A percentile compares a stretch with the other conserved stretches of the same genome.
Evolutionary conservation across 495 filamentous ascomycete species (phyloP).

Genomic region (Podospora conica): DNA sequence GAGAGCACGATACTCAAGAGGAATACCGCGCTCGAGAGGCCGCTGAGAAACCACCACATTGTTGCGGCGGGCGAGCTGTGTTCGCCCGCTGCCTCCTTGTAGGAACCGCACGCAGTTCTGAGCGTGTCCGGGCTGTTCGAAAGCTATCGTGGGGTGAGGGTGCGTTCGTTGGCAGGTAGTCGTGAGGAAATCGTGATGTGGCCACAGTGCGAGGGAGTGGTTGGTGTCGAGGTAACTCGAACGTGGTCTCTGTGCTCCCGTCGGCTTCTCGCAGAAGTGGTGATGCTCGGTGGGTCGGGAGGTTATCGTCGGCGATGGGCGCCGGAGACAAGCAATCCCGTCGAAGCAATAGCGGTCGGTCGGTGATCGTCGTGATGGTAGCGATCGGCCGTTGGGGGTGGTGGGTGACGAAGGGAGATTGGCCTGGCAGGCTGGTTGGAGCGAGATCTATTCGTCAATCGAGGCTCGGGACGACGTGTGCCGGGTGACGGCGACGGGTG

Average conservation of each 20-base stretch:
- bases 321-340: neutral
- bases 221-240: neutral
- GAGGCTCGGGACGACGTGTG: neutral
- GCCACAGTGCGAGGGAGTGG: constrained; percentile 3
- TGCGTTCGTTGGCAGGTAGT: neutral
- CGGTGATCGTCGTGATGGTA: neutral
- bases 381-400: neutral
- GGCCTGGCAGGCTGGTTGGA: neutral
- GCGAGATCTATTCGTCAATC: neutral
- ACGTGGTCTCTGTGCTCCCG: neutral
- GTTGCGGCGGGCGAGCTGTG: constrained; percentile 29
- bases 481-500: neutral
- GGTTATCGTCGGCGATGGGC: neutral
- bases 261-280: neutral
- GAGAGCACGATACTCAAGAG: constrained; percentile 84
- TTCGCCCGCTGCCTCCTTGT: constrained; percentile 18
- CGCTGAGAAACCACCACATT: constrained; percentile 67
- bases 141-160: neutral
- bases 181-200: neutral
- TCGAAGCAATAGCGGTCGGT: neutral
- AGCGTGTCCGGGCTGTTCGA: neutral
- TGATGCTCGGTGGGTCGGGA: neutral
- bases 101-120: neutral
- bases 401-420: neutral
- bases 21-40: constrained; percentile 69